These are phyloP conservation scores for Exophiala bonariae DNA, from an alignment of 2,329 filamentous ascomycete species.

Conservation along the genomic window DNA sequence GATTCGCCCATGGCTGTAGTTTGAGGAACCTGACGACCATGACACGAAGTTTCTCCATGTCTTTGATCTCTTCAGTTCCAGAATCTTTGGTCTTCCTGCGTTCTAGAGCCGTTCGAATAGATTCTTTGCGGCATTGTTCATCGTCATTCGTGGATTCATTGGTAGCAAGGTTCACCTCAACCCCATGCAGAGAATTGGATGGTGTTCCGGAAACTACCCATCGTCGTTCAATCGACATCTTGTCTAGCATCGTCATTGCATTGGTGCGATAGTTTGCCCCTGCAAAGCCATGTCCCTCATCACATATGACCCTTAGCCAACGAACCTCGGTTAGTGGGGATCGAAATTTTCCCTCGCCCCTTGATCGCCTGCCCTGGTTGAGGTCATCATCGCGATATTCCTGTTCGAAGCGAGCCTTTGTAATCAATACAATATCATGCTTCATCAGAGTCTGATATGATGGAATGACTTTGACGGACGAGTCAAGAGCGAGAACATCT, in stretches of 20 bases:
- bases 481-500: conserved; percentile 63
- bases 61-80: conserved; percentile 57
- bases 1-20: conserved; percentile 76
- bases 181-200: conserved; percentile 76
- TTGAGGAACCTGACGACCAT: conserved; percentile 71
- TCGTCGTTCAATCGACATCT: conserved; percentile 64
- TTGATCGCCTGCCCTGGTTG: conserved; percentile 45
- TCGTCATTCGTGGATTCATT: conserved; percentile 33
- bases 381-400: conserved; percentile 58
- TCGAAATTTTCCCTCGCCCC: conserved; percentile 48
- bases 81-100: conserved; percentile 38
- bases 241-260: conserved; percentile 55
- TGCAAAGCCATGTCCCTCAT: conserved; percentile 86
- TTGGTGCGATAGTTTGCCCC: conserved; percentile 62
- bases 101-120: conserved; percentile 17
- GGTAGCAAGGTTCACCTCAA: conserved; percentile 60
- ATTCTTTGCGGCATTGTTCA: conserved; percentile 10
- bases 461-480: conserved; percentile 56
- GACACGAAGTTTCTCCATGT: conserved; percentile 66
- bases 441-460: conserved; percentile 56
- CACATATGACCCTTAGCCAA: conserved; percentile 86
- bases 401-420: conserved; percentile 69
- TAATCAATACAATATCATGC: conserved; percentile 78
- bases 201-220: conserved; percentile 94
- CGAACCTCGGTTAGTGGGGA: conserved; percentile 70